Evolutionary conservation across 202 grass and related monocot species (phyloP).

Genomic region (Miscanthus sacchariflorus): DNA sequence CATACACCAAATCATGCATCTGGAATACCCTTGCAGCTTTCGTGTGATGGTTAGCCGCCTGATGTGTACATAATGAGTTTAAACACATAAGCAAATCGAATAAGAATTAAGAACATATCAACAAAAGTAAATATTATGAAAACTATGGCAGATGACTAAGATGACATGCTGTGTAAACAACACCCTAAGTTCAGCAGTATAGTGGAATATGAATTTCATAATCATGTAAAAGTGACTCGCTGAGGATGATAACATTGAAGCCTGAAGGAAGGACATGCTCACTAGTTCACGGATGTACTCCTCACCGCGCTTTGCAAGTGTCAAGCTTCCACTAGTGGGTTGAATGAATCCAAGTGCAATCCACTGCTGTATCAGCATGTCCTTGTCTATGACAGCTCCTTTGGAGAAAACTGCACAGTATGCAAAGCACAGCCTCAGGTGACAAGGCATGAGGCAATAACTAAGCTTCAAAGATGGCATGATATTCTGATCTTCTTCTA

Average conservation of each 20-base stretch:
- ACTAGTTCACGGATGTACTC: slow-evolving; percentile 20
- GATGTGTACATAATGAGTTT: background rate
- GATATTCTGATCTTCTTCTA: background rate
- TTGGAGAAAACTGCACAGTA: slow-evolving; percentile 34
- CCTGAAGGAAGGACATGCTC: slow-evolving; percentile 34
- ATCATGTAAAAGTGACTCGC: slow-evolving; percentile 7
- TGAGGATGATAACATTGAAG: background rate
- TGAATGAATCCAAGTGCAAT: slow-evolving; percentile 36
- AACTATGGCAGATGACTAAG: background rate
- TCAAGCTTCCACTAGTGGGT: background rate
- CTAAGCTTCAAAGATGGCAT: slow-evolving; percentile 13
- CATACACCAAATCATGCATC: slow-evolving; percentile 42
- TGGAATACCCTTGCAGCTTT: slow-evolving; percentile 7
- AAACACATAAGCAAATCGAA: background rate
- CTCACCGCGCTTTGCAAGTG: background rate
- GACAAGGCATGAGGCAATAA: slow-evolving; percentile 26
- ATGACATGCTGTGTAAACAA: background rate
- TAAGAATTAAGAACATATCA: background rate
- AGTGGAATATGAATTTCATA: background rate
- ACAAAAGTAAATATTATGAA: background rate
- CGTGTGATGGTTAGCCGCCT: background rate
- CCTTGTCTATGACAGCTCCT: slow-evolving; percentile 30
- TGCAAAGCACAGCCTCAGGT: slow-evolving; percentile 28
- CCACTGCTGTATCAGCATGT: slow-evolving; percentile 30
- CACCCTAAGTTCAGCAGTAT: background rate